Base-by-base conservation (phyloP, 345 rosid species). In the Tarenaya hassleriana region DNA sequence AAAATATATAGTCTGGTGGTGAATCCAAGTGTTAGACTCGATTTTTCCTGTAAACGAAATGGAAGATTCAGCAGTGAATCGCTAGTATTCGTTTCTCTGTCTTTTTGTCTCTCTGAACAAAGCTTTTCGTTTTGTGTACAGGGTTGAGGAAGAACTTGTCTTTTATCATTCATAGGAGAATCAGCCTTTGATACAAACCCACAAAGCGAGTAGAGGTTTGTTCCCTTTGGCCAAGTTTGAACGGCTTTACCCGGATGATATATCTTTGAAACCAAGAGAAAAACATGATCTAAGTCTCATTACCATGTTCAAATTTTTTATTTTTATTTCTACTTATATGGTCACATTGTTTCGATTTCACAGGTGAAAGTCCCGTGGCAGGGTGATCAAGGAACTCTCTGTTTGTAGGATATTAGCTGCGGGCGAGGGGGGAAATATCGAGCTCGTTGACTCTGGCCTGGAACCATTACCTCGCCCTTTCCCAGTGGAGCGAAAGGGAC, bases 361-460 rank as follows among this genome's bases (percentile, higher is more conserved):
- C 47, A 74, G 72, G 67, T 51, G 60, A 35, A 37, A 34, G 41
- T 33, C 18, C 15, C 64, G 33, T 34, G 12, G 8, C 17, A 34
- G 8, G 52, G 27, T 52, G 47, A 34, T 47, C 40, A 40, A 42
- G 13, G 43, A 16, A 29, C 17, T 16, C 21, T 58, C n/a, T 34
- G 40, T 45, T 58, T 46, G 16, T 12, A 19, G n/a, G 4, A 17
- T 52, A 38, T 3, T 37, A 24, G 46, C n/a, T n/a, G n/a, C n/a
- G n/a, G n/a, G n/a, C n/a, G n/a, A n/a, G n/a, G n/a, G n/a, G n/a
- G 71, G 44, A 50, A 33, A 53, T 40, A 46, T 62, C 34, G 31
- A 47, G 61, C 39, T 56, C 57, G 50, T 59, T 39, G 79, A 66
- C 42, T 71, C 88, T 87, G 88, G 89, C 83, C 83, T 77, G 94